Base-by-base conservation (phyloP, 1,284 basidiomycete genomes). In the Cryptococcus sp. region DNA sequence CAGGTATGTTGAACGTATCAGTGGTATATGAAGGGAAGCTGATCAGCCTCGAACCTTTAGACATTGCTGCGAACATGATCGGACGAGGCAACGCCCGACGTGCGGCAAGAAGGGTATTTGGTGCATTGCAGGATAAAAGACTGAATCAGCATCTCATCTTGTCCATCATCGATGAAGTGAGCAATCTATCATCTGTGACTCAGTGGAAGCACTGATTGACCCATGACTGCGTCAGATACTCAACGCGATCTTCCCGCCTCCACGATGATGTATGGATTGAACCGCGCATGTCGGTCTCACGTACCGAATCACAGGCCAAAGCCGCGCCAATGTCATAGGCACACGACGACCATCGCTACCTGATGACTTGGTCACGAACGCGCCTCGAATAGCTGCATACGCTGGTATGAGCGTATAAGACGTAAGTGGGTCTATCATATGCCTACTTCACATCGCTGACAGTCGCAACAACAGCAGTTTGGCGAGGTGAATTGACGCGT, bases 41-140 rank as follows among this genome's bases (percentile, higher is more conserved):
- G 39, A 43, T 26, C 29, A 19, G 39, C 22, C 3, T 40, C 22
- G 19, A 34, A 10, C 8, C 20, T 3, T 3, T 61, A 93, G 95
- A 97, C 69, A 78, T 97, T 47, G 93, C 91, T 29, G 91, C 94
- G 6, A 97, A 95, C 70, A 91, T 97, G 86, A 95, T 98, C 62
- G 95, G 95, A 10, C 83, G 93, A 23, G 88, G 91, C 2, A 97
- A 98, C 73, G 93, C 94, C 11, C 84, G 93, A 7, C 84, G 92
- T 46, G 95, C 93, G 6, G 93, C 94, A 3, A 83, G 92, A 49
- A 83, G 91, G 50, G 88, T 95, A 59, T 97, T 97, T 72, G 87
- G 92, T 2, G 90, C 94, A 0, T 75, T 97, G 46, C 95, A 98
- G 76, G 97, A 98, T 71, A 84, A 87, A 54, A 83, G 94, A 19